A percentile compares a stretch with the other conserved stretches of the same genome.
Evolutionary conservation across 73 alveolate species (phyloP).

Genomic region (Symbiodinium natans): DNA sequence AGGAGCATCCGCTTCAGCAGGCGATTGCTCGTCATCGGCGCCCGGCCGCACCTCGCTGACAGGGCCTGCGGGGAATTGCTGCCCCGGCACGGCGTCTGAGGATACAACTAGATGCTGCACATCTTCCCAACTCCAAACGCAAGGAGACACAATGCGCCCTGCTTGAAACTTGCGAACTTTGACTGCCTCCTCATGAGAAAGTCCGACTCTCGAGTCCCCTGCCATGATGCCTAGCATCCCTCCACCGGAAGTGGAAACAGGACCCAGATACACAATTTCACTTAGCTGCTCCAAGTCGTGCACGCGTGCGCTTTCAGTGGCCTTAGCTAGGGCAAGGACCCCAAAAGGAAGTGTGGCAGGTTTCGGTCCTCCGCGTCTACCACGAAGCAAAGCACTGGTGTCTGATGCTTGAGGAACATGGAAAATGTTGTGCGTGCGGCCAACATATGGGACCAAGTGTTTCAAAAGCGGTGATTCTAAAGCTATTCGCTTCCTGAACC

Average conservation of each 20-base stretch:
- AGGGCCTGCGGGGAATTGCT: neutral
- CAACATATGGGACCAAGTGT: neutral
- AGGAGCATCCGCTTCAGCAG: neutral
- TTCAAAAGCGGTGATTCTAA: neutral
- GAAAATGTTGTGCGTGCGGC: neutral
- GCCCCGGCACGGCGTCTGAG: too few relatives aligned
- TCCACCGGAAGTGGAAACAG: neutral
- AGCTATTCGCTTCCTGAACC: neutral
- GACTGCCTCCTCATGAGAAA: neutral
- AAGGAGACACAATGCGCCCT: neutral
- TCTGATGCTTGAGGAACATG: neutral
- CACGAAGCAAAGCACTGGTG: neutral
- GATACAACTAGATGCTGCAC: neutral
- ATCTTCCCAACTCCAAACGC: neutral
- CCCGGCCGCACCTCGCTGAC: too few relatives aligned
- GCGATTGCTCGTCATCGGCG: too few relatives aligned
- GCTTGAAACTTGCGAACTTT: neutral
- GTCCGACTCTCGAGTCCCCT: neutral
- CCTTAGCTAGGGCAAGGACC: neutral
- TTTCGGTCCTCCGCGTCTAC: neutral
- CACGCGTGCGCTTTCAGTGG: neutral
- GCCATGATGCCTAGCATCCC: conserved; percentile 11
- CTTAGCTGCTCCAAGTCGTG: neutral
- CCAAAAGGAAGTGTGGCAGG: conserved; percentile 6
- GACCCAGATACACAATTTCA: neutral